These are phyloP conservation scores for Macrolepiota dolichaula DNA, from an alignment of 768 basidiomycete species.

Conservation along the genomic window DNA sequence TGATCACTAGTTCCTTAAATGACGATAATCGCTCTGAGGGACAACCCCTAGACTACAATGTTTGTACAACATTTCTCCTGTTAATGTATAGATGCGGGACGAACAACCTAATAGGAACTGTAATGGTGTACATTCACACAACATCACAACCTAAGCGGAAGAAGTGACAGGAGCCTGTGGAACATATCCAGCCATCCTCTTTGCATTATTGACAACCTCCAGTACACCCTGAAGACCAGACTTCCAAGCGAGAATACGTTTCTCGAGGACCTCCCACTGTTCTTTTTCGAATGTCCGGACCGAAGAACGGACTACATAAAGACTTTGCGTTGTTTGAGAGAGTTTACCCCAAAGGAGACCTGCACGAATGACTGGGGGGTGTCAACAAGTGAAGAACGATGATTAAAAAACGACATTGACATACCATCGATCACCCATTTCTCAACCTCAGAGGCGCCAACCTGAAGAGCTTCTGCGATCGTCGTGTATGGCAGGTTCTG, in stretches of 20 bases:
- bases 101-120: not conserved
- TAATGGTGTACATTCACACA: not conserved
- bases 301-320: constrained; percentile 71
- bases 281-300: constrained; percentile 72
- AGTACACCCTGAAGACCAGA: constrained; percentile 63
- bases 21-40: not conserved
- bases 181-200: constrained; percentile 38
- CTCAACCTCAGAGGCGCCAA: constrained; percentile 67
- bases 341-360: constrained; percentile 80
- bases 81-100: not conserved
- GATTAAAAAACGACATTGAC: constrained; percentile 8
- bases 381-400: not conserved
- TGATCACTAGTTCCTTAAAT: constrained; percentile 25
- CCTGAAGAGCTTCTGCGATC: constrained; percentile 65
- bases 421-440: constrained; percentile 86
- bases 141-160: constrained; percentile 17
- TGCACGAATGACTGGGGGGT: constrained; percentile 66
- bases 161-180: constrained; percentile 24
- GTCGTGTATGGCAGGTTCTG: constrained; percentile 68
- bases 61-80: not conserved
- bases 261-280: constrained; percentile 80
- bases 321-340: constrained; percentile 71
- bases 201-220: constrained; percentile 63
- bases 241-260: constrained; percentile 76
- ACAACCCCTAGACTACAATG: not conserved